These are phyloP conservation scores for Haematococcus lacustris DNA, from an alignment of 139 green algal species.

Conservation along the genomic window DNA sequence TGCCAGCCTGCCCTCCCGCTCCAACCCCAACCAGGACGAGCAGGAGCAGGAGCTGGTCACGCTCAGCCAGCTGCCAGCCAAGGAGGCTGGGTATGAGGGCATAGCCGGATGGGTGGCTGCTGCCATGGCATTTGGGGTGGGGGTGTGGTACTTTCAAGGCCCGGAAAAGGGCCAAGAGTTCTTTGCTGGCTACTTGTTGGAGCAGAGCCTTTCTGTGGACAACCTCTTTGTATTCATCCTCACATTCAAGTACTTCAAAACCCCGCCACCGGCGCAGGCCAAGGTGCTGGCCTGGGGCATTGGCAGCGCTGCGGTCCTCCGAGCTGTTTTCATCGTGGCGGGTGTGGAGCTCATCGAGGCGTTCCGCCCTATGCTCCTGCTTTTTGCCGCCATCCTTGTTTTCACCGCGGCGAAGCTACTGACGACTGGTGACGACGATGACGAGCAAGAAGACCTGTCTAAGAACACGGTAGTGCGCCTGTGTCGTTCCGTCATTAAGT, in stretches of 20 bases:
- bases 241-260: conserved; percentile 89
- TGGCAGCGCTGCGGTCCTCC: conserved; percentile 76
- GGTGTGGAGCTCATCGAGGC: conserved; percentile 70
- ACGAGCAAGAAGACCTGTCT: conserved; percentile 66
- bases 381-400: conserved; percentile 89
- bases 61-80: conserved; percentile 20
- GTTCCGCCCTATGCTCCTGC: conserved; percentile 83
- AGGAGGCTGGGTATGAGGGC: conserved; percentile 31
- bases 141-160: conserved; percentile 54
- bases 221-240: conserved; percentile 99
- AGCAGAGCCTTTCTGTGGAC: conserved; percentile 92
- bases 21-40: too few species aligned
- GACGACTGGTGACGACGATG: conserved; percentile 32
- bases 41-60: conserved; percentile 32
- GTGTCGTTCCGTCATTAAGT: conserved; percentile 44
- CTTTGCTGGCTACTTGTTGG: conserved; percentile 93
- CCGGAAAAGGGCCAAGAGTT: conserved; percentile 47
- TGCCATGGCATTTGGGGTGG: conserved; percentile 61
- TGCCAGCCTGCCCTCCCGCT: too few species aligned
- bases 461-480: conserved; percentile 72
- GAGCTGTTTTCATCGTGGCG: conserved; percentile 73
- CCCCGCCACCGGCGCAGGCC: conserved; percentile 54
- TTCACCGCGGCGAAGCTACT: conserved; percentile 73
- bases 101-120: conserved; percentile 50
- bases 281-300: conserved; percentile 91